Evolutionary conservation across 1,139 yeast species (phyloP).

Genomic region (Zygoascus hellenicus): DNA sequence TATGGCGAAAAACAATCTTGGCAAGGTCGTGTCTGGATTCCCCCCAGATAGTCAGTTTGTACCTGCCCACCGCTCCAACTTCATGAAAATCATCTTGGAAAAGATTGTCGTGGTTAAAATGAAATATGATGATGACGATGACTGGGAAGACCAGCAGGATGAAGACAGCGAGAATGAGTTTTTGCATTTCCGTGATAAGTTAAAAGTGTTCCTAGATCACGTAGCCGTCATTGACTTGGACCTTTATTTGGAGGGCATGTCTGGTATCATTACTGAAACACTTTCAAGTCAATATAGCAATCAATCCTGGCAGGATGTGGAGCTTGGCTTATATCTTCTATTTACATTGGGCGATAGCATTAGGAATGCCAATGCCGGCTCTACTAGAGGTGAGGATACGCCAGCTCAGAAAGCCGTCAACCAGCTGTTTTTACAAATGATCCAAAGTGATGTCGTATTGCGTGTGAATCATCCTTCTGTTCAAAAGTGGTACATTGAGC

Average conservation of each 20-base stretch:
- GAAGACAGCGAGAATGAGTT: conserved; percentile 71
- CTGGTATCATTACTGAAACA: conserved; percentile 58
- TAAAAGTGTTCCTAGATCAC: conserved; percentile 78
- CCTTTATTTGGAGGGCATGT: conserved; percentile 64
- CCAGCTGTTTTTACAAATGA: conserved; percentile 58
- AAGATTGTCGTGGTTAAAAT: conserved; percentile 64
- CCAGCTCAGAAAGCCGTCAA: conserved; percentile 25
- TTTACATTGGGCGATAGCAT: conserved; percentile 74
- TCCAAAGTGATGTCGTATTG: conserved; percentile 48
- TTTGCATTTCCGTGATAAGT: conserved; percentile 63
- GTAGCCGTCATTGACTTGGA: conserved; percentile 72
- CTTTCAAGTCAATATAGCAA: conserved; percentile 31
- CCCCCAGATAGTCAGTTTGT: conserved; percentile 30
- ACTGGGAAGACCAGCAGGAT: conserved; percentile 40
- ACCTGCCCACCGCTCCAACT: conserved; percentile 38
- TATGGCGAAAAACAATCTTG: conserved; percentile 24
- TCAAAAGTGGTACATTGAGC: conserved; percentile 76
- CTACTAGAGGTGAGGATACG: conserved; percentile 44
- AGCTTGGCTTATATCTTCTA: conserved; percentile 79
- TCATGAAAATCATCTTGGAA: conserved; percentile 58
- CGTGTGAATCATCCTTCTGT: conserved; percentile 60
- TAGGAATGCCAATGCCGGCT: conserved; percentile 62
- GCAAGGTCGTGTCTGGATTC: conserved; percentile 23
- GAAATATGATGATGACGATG: conserved; percentile 72
- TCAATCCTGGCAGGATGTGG: conserved; percentile 66